phyloP scores from a whole-genome alignment of 805 yeast species.

The Lachancea sp. region DNA sequence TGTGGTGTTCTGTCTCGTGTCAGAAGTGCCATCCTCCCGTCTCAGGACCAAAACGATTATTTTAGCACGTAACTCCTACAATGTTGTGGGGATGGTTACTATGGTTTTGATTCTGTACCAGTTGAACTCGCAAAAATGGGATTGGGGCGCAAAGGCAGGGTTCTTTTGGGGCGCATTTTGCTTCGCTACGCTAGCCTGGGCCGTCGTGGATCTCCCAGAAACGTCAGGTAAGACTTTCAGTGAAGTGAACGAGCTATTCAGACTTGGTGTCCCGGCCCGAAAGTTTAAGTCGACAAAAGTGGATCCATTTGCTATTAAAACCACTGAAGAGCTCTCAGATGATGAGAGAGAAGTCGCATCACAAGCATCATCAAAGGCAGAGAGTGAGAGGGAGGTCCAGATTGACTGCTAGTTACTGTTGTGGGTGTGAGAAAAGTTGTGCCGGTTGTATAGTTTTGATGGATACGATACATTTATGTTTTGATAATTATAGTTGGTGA shows the following conservation, averaged over 20 bases:
- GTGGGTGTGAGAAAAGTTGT: no score
- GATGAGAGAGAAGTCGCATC: neutral
- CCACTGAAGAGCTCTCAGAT: neutral
- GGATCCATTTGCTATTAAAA: conserved; percentile 31
- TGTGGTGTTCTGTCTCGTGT: conserved; percentile 35
- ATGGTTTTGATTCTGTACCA: conserved; percentile 41
- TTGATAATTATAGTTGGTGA: no score
- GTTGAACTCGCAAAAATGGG: conserved; percentile 42
- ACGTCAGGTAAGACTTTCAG: conserved; percentile 51
- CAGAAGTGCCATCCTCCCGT: conserved; percentile 39
- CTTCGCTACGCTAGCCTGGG: conserved; percentile 35
- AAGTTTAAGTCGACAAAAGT: conserved; percentile 37
- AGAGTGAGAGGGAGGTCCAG: neutral
- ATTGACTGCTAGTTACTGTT: no score
- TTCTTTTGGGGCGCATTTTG: conserved; percentile 37
- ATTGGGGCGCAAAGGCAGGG: conserved; percentile 44
- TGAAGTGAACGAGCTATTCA: conserved; percentile 52
- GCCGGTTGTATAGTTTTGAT: no score
- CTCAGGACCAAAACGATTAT: conserved; percentile 39
- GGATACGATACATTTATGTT: no score
- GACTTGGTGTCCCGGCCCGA: conserved; percentile 38
- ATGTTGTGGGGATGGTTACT: conserved; percentile 31
- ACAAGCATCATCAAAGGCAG: no score
- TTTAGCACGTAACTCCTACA: conserved; percentile 35
- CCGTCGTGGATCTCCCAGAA: conserved; percentile 52